A percentile compares a stretch with the other conserved stretches of the same genome.
phyloP scores from a whole-genome alignment of 2,329 filamentous ascomycete genomes.

The Pestalotiopsis sp. region DNA sequence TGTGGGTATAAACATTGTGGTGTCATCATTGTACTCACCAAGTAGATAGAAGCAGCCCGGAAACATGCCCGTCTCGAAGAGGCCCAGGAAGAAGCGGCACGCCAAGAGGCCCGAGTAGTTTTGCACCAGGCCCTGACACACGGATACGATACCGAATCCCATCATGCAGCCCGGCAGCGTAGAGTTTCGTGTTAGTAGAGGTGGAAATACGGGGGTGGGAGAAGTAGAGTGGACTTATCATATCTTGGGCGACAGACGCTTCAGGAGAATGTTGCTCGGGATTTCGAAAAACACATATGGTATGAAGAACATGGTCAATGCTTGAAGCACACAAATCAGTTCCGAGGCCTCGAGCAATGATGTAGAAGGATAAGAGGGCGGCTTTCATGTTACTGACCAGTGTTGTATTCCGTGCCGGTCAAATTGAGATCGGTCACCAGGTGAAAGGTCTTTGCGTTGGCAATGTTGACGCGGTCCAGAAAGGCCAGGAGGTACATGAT shows the following conservation, averaged over 20 bases:
- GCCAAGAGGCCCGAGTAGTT: slow-evolving; percentile 78
- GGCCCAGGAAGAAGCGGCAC: slow-evolving; percentile 83
- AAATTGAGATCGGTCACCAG: slow-evolving; percentile 66
- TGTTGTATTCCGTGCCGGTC: slow-evolving; percentile 67
- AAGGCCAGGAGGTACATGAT: slow-evolving; percentile 52
- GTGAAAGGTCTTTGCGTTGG: slow-evolving; percentile 72
- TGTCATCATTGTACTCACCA: slow-evolving; percentile 66
- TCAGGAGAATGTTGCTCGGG: slow-evolving; percentile 73
- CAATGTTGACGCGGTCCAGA: slow-evolving; percentile 73
- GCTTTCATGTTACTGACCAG: slow-evolving; percentile 37
- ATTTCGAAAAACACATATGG: slow-evolving; percentile 76
- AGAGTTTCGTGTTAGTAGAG: slow-evolving; percentile 3
- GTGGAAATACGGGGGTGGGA: background rate
- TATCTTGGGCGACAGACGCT: slow-evolving; percentile 46
- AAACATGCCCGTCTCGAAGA: slow-evolving; percentile 78
- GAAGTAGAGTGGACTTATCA: slow-evolving; percentile 20
- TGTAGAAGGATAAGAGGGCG: background rate
- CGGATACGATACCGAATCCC: slow-evolving; percentile 74
- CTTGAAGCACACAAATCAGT: slow-evolving; percentile 19
- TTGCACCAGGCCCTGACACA: slow-evolving; percentile 75
- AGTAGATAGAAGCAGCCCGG: slow-evolving; percentile 70
- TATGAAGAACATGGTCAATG: slow-evolving; percentile 80
- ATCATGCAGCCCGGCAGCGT: slow-evolving; percentile 81
- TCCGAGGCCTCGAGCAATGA: background rate
- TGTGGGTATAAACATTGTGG: slow-evolving; percentile 36